A percentile compares a stretch with the other conserved stretches of the same genome.
Conservation (phyloP, 2,329 filamentous ascomycete species). For the Celoporthe dispersa region DNA sequence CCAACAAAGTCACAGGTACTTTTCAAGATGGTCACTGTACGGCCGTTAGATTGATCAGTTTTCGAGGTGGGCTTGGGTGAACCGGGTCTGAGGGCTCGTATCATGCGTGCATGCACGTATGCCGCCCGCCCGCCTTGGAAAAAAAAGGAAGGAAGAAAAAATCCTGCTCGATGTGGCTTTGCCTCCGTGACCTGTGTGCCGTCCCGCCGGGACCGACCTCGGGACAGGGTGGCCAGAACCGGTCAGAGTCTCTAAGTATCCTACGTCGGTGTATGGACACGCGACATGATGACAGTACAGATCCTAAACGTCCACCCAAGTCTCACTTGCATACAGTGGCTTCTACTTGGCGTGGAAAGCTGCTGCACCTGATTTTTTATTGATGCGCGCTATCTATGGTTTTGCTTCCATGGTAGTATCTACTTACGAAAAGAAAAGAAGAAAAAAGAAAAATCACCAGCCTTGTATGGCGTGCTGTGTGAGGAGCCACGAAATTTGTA, state of each 20-base stretch:
- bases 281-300: background rate
- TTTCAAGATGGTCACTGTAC: slow-evolving; percentile 15
- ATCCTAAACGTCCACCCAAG: background rate
- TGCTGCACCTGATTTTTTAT: background rate
- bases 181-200: background rate
- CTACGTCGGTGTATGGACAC: slow-evolving; percentile 2
- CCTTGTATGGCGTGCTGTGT: background rate
- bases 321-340: background rate
- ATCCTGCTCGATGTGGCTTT: background rate
- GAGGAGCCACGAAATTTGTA: background rate
- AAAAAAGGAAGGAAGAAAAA: background rate
- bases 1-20: background rate
- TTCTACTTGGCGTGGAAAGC: background rate
- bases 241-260: slow-evolving; percentile 9
- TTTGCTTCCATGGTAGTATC: background rate
- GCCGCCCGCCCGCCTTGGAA: background rate
- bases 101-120: background rate
- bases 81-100: background rate
- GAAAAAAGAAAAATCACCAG: background rate
- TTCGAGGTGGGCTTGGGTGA: slow-evolving; percentile 15
- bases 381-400: background rate
- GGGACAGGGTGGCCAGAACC: slow-evolving; percentile 1
- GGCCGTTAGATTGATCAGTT: slow-evolving; percentile 17
- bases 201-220: slow-evolving; percentile 12
- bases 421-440: background rate